Evolutionary conservation across 768 basidiomycete genomes (phyloP).

Genomic region (Jaapia argillacea): DNA sequence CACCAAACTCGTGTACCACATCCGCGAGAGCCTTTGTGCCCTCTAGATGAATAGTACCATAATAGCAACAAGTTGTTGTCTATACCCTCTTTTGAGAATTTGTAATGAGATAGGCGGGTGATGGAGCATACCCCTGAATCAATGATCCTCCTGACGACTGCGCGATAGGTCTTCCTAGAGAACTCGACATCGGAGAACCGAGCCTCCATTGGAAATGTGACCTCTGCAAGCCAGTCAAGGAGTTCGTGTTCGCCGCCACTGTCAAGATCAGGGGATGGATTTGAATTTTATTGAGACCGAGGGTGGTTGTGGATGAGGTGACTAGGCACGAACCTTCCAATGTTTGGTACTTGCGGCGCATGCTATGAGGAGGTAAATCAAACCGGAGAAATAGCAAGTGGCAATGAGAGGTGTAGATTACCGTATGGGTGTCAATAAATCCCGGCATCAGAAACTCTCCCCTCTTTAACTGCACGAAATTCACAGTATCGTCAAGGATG

Average conservation of each 20-base stretch:
- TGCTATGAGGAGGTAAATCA: no score
- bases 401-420: conserved; percentile 24
- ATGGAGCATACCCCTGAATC: conserved; percentile 56
- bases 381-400: no score
- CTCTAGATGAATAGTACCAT: conserved; percentile 72
- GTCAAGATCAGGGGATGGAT: conserved; percentile 3
- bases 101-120: conserved; percentile 1
- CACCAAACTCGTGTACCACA: conserved; percentile 52
- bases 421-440: conserved; percentile 87
- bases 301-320: background rate
- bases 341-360: conserved; percentile 72
- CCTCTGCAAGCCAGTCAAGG: conserved; percentile 75
- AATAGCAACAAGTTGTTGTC: conserved; percentile 95
- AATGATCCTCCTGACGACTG: conserved; percentile 63
- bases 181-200: conserved; percentile 62
- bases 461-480: conserved; percentile 26
- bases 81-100: conserved; percentile 18
- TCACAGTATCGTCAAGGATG: conserved; percentile 17
- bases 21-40: conserved; percentile 77
- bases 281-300: background rate
- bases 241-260: conserved; percentile 84
- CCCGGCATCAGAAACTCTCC: conserved; percentile 76
- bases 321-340: conserved; percentile 39
- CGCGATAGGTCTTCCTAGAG: conserved; percentile 57
- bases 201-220: conserved; percentile 85